Evolutionary conservation across 2,329 filamentous ascomycete genomes (phyloP).

Genomic region (Hypomyces perniciosus): DNA sequence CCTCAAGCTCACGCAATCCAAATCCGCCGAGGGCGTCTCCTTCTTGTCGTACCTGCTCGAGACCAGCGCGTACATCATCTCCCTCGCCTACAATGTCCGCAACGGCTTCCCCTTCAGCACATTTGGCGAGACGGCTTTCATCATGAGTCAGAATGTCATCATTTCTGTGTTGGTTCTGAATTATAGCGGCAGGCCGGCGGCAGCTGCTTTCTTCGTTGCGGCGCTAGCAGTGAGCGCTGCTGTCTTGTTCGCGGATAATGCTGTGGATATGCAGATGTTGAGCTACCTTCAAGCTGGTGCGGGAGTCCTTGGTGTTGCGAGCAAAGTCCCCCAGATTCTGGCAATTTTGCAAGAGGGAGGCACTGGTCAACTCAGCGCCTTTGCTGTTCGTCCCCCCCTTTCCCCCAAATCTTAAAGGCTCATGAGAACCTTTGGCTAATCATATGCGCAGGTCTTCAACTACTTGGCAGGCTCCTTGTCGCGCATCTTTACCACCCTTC

Average conservation of each 20-base stretch:
- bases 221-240: slow-evolving; percentile 64
- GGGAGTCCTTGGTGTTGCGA: slow-evolving; percentile 74
- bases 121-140: slow-evolving; percentile 89
- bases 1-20: slow-evolving; percentile 77
- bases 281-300: slow-evolving; percentile 77
- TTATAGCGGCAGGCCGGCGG: slow-evolving; percentile 63
- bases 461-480: slow-evolving; percentile 89
- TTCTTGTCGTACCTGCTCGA: slow-evolving; percentile 93
- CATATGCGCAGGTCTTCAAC: slow-evolving; percentile 74
- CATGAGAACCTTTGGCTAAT: neutral
- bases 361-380: slow-evolving; percentile 93
- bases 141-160: slow-evolving; percentile 84
- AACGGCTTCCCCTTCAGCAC: slow-evolving; percentile 94
- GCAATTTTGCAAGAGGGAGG: slow-evolving; percentile 79
- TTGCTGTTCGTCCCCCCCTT: slow-evolving; percentile 55
- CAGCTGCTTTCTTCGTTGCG: slow-evolving; percentile 73
- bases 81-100: slow-evolving; percentile 85
- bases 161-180: slow-evolving; percentile 83
- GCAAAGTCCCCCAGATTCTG: slow-evolving; percentile 89
- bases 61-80: slow-evolving; percentile 80
- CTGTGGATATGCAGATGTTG: slow-evolving; percentile 63
- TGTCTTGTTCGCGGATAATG: slow-evolving; percentile 59
- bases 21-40: slow-evolving; percentile 75
- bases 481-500: slow-evolving; percentile 94
- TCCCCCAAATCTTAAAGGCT: neutral